Evolutionary conservation across 192 early-diverging fungal species (phyloP).

Genomic region (Backusella morwellensis): DNA sequence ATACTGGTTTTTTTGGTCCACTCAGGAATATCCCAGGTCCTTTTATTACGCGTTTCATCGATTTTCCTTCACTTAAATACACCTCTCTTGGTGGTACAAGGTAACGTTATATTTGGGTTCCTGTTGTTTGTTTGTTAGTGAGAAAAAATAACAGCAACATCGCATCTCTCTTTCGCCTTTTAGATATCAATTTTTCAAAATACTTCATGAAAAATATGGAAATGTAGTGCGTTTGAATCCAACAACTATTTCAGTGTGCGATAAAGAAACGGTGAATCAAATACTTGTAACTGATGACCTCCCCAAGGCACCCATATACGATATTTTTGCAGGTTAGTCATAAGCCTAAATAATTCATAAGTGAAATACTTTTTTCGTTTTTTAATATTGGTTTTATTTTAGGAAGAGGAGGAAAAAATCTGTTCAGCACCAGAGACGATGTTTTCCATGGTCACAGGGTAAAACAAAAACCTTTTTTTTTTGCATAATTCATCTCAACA

Average conservation of each 20-base stretch:
- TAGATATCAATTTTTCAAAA: constrained; percentile 1
- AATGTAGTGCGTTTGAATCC: constrained; percentile 37
- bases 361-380: background rate
- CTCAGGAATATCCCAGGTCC: constrained; percentile 21
- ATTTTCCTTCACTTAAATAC: background rate
- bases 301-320: constrained; percentile 5
- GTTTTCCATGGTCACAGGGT: constrained; percentile 38
- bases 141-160: background rate
- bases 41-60: constrained; percentile 19
- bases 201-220: constrained; percentile 42
- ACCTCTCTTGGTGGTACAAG: constrained; percentile 13
- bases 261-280: constrained; percentile 42
- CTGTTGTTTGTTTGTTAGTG: background rate
- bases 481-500: background rate
- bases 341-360: background rate
- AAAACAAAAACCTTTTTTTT: background rate
- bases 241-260: constrained; percentile 36
- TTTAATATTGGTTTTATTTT: background rate
- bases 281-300: constrained; percentile 29
- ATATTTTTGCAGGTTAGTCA: constrained; percentile 2
- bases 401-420: constrained; percentile 8
- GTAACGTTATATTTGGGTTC: background rate
- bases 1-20: constrained; percentile 21
- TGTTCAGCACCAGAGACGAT: constrained; percentile 36
- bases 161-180: background rate